Evolutionary conservation across 164 flowering plant species (phyloP).

Genomic region (Tetracentron sinense): DNA sequence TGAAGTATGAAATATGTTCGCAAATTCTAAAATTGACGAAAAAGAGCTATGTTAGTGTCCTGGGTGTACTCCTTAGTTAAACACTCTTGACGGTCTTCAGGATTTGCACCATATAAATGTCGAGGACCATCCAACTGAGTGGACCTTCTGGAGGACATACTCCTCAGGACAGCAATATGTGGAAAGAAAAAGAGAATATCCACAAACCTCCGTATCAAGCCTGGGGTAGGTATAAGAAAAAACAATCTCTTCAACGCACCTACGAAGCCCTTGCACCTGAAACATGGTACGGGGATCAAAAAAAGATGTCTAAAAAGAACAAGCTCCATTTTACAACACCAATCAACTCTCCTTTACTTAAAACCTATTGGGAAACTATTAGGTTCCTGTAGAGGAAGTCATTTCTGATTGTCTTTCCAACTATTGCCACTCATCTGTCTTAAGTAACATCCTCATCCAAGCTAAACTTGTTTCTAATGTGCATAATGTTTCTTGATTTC

Average conservation of each 20-base stretch:
- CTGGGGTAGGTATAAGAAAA: slow-evolving; percentile 86
- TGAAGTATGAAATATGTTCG: too few relatives aligned
- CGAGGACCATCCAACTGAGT: neutral
- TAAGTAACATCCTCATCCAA: too few relatives aligned
- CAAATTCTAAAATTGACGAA: too few relatives aligned
- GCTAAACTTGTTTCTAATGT: too few relatives aligned
- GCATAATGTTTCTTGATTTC: too few relatives aligned
- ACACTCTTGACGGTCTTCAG: neutral
- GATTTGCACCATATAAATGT: neutral
- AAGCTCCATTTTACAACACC: neutral
- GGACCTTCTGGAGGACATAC: neutral
- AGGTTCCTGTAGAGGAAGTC: too few relatives aligned
- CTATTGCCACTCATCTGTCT: too few relatives aligned
- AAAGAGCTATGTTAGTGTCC: neutral
- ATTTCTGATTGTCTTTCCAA: too few relatives aligned
- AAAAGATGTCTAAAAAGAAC: neutral
- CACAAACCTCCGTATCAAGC: slow-evolving; percentile 87
- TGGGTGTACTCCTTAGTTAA: neutral
- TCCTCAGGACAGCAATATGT: neutral
- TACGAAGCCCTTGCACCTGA: slow-evolving; percentile 61
- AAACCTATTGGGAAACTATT: too few relatives aligned
- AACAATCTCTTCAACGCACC: slow-evolving; percentile 86
- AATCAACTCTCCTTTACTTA: too few relatives aligned
- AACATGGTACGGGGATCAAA: slow-evolving; percentile 9
- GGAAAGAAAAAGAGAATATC: slow-evolving; percentile 1